These are phyloP conservation scores for Talaromyces albobiverticillius DNA, from an alignment of 2,329 filamentous ascomycete genomes.

Conservation along the genomic window DNA sequence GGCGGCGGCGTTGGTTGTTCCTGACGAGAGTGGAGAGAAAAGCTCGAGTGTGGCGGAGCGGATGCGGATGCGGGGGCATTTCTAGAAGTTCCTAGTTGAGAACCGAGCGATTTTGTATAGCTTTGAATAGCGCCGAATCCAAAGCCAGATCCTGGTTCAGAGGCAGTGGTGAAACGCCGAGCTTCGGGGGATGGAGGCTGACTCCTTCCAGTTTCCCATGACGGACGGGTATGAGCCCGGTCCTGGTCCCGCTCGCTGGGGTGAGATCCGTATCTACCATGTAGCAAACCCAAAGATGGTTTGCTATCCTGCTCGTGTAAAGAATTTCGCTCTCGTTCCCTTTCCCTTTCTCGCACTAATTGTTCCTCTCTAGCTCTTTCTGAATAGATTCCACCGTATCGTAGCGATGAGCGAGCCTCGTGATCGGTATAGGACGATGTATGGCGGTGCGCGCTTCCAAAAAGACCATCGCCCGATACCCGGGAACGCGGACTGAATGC, in stretches of 20 bases:
- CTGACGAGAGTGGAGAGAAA: constrained; percentile 34
- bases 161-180: constrained; percentile 30
- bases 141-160: constrained; percentile 31
- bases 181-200: constrained; percentile 38
- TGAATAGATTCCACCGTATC: constrained; percentile 31
- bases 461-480: constrained; percentile 23
- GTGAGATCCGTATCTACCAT: constrained; percentile 29
- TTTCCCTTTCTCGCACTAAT: constrained; percentile 31
- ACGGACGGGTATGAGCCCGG: constrained; percentile 24
- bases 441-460: constrained; percentile 23
- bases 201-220: constrained; percentile 38
- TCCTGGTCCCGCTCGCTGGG: constrained; percentile 34
- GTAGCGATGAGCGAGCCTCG: constrained; percentile 31
- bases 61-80: constrained; percentile 20
- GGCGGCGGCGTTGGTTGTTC: constrained; percentile 31
- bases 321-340: constrained; percentile 32
- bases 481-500: constrained; percentile 36
- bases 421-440: constrained; percentile 27
- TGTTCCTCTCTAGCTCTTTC: constrained; percentile 37
- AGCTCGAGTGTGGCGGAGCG: constrained; percentile 7
- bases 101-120: constrained; percentile 41
- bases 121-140: constrained; percentile 41
- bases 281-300: constrained; percentile 19
- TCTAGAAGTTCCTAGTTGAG: constrained; percentile 34
- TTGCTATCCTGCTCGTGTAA: constrained; percentile 31